phyloP scores from a whole-genome alignment of 805 yeast genomes.

The Yarrowia sp. region DNA sequence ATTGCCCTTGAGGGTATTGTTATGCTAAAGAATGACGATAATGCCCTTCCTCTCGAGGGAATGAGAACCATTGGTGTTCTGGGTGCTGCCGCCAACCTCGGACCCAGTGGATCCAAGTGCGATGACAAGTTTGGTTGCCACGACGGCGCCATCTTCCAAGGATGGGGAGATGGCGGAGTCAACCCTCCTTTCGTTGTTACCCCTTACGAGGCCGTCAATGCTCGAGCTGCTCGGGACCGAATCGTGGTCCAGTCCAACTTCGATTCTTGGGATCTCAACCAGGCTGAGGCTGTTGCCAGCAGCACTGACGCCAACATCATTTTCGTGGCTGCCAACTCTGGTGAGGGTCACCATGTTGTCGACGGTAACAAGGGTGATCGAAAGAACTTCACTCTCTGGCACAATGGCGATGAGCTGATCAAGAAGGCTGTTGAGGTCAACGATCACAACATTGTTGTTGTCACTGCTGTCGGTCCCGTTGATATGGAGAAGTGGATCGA shows the following conservation, averaged over 20 bases:
- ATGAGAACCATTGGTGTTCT: constrained; percentile 51
- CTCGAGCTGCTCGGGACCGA: constrained; percentile 53
- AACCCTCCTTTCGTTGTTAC: constrained; percentile 63
- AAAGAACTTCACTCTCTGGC: constrained; percentile 62
- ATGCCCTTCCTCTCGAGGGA: constrained; percentile 59
- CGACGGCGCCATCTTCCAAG: constrained; percentile 63
- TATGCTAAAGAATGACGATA: constrained; percentile 58
- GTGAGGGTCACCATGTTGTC: constrained; percentile 65
- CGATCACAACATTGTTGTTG: constrained; percentile 63
- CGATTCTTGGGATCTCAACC: constrained; percentile 21
- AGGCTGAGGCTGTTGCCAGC: constrained; percentile 26
- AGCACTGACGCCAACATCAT: constrained; percentile 60
- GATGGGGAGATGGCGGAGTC: constrained; percentile 72
- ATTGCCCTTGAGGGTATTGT: constrained; percentile 66
- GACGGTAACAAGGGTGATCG: constrained; percentile 68
- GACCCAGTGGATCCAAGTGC: constrained; percentile 60
- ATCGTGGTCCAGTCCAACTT: constrained; percentile 22
- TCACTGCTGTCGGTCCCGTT: constrained; percentile 67
- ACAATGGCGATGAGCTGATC: constrained; percentile 63
- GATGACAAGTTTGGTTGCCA: constrained; percentile 58
- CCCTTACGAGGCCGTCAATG: constrained; percentile 63
- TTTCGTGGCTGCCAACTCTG: constrained; percentile 61
- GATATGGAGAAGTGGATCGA: constrained; percentile 64
- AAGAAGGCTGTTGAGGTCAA: constrained; percentile 58
- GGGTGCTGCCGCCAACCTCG: constrained; percentile 57